These are phyloP conservation scores for Botrytis byssoidea DNA, from an alignment of 2,329 filamentous ascomycete species.

Conservation along the genomic window DNA sequence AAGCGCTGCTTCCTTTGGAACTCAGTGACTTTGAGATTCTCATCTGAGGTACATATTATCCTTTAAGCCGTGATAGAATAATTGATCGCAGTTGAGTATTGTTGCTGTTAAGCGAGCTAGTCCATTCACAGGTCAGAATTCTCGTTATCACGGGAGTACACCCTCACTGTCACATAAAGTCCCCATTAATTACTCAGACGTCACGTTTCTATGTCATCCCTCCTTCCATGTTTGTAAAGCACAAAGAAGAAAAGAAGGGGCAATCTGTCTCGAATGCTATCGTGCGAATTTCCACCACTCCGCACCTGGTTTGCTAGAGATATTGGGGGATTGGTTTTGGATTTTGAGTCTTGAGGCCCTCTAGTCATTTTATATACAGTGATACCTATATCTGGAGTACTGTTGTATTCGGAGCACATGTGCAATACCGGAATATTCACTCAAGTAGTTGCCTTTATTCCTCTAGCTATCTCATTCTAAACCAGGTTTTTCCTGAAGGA, in stretches of 20 bases:
- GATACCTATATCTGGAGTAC: too few relatives aligned
- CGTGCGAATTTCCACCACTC: not conserved
- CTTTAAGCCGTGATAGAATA: too few relatives aligned
- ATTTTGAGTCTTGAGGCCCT: not conserved
- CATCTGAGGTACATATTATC: too few relatives aligned
- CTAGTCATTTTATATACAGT: not conserved
- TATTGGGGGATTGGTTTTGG: not conserved
- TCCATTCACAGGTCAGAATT: not conserved
- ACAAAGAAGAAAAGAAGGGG: not conserved
- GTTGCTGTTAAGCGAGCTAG: not conserved
- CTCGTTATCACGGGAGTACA: not conserved
- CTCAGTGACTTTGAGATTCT: too few relatives aligned
- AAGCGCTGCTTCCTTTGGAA: too few relatives aligned
- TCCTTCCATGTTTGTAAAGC: too few relatives aligned
- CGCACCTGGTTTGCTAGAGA: not conserved
- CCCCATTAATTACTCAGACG: fast-evolving
- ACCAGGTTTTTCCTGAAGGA: not conserved
- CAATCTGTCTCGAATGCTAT: not conserved
- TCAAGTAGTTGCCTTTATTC: not conserved
- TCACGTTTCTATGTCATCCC: fast-evolving
- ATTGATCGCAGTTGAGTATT: too few relatives aligned
- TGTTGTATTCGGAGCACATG: too few relatives aligned
- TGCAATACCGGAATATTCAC: not conserved
- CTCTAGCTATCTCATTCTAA: not conserved
- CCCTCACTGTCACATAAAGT: not conserved